Conservation (phyloP, 2,329 filamentous ascomycete species). For the Fusarium udum region DNA sequence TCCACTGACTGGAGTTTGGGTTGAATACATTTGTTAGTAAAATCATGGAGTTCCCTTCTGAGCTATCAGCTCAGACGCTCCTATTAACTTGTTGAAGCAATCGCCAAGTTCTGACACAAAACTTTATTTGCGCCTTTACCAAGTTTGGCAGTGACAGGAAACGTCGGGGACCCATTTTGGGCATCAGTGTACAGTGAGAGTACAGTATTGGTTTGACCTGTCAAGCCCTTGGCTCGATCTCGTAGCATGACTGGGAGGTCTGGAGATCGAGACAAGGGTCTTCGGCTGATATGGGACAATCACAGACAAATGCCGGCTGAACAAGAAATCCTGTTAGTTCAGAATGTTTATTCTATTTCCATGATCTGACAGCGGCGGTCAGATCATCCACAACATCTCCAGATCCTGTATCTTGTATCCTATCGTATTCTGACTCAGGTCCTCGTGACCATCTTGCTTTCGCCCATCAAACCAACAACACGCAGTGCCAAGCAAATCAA, state of each 20-base stretch:
- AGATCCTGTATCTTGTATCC: not conserved
- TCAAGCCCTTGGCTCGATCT: constrained; percentile 27
- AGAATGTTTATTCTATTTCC: not conserved
- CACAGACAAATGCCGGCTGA: not conserved
- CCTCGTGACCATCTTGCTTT: not conserved
- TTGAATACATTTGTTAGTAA: not conserved
- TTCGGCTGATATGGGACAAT: not conserved
- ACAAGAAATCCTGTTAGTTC: not conserved
- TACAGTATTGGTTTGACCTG: not conserved
- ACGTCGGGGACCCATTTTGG: not conserved
- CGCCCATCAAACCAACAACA: not conserved
- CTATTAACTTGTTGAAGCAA: not conserved
- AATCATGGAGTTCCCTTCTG: not conserved
- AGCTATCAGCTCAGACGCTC: not conserved
- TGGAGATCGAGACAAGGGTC: constrained; percentile 32
- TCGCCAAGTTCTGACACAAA: not conserved
- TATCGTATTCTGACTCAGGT: not conserved
- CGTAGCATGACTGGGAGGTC: constrained; percentile 22
- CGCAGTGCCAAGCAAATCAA: not conserved
- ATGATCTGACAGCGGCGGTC: constrained; percentile 4
- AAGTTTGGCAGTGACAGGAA: constrained; percentile 11
- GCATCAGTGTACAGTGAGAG: not conserved
- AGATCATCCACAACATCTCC: not conserved
- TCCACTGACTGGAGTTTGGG: not conserved
- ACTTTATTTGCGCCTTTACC: constrained; percentile 1